Percentiles rank a stretch among this genome's conserved stretches.
Evolutionary conservation across 495 filamentous ascomycete genomes (phyloP).

Genomic region (Paragyromitra xinjiangensis): DNA sequence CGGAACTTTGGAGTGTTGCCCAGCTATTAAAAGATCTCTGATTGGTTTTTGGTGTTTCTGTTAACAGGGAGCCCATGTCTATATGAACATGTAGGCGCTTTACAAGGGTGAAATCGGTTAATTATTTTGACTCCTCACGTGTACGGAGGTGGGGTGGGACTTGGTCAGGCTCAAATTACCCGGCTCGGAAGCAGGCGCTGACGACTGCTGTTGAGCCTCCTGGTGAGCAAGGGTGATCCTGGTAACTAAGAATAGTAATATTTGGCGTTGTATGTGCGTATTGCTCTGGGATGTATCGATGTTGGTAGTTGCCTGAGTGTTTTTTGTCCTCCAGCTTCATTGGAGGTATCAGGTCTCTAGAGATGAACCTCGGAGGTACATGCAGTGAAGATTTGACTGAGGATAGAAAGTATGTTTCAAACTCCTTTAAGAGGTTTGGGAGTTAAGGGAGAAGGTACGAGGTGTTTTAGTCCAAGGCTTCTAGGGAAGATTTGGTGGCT

Average conservation of each 20-base stretch:
- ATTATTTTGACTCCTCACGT: background rate
- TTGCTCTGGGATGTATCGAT: background rate
- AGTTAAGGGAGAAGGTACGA: background rate
- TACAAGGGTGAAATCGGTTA: background rate
- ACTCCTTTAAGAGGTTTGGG: background rate
- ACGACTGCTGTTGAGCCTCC: conserved; percentile 16
- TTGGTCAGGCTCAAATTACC: conserved; percentile 7
- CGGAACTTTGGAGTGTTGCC: background rate
- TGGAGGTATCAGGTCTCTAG: background rate
- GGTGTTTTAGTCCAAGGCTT: background rate
- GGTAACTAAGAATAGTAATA: background rate
- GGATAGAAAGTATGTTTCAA: background rate
- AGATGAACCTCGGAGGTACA: too few species aligned
- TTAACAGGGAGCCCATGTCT: conserved; percentile 4
- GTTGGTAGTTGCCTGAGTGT: background rate
- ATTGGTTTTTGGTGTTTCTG: conserved; percentile 12
- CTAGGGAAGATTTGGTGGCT: background rate
- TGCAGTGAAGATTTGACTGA: background rate
- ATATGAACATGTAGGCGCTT: background rate
- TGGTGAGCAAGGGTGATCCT: conserved; percentile 16
- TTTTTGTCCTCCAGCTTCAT: background rate
- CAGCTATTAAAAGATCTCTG: background rate
- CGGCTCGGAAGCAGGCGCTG: background rate
- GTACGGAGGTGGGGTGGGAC: background rate
- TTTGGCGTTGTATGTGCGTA: background rate